phyloP scores from a whole-genome alignment of 2,329 filamentous ascomycete species.

The Aspergillus sp. region DNA sequence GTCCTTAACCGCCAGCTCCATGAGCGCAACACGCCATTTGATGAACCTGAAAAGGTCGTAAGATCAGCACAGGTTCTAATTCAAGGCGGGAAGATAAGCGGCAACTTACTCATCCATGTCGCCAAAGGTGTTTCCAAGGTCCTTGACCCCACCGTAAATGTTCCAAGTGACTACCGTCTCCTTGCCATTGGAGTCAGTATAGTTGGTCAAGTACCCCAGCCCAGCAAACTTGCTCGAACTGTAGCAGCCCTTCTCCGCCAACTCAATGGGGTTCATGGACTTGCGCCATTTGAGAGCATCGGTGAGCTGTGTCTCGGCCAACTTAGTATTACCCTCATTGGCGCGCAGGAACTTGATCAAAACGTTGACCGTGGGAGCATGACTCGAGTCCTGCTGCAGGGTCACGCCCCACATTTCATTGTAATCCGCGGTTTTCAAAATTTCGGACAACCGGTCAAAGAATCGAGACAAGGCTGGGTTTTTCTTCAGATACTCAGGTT shows the following conservation, averaged over 20 bases:
- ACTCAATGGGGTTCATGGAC: constrained; percentile 60
- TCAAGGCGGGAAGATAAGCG: background rate
- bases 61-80: background rate
- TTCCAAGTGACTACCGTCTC: constrained; percentile 75
- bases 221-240: constrained; percentile 63
- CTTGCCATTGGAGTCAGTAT: constrained; percentile 48
- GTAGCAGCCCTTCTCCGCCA: constrained; percentile 56
- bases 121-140: constrained; percentile 71
- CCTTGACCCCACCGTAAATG: constrained; percentile 80
- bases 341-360: constrained; percentile 91
- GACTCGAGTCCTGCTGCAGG: constrained; percentile 42
- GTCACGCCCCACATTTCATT: constrained; percentile 81
- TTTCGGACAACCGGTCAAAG: constrained; percentile 49
- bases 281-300: constrained; percentile 79
- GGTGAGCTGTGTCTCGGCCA: constrained; percentile 68
- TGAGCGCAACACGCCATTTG: constrained; percentile 79
- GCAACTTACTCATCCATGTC: constrained; percentile 64
- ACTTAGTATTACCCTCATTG: constrained; percentile 66
- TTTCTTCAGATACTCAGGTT: constrained; percentile 30
- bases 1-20: constrained; percentile 74
- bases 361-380: constrained; percentile 72
- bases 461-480: constrained; percentile 46
- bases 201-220: constrained; percentile 72
- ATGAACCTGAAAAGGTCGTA: constrained; percentile 57
- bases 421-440: constrained; percentile 53